Evolutionary conservation across 2,329 filamentous ascomycete species (phyloP).

Genomic region (Pseudogymnoascus sp.): DNA sequence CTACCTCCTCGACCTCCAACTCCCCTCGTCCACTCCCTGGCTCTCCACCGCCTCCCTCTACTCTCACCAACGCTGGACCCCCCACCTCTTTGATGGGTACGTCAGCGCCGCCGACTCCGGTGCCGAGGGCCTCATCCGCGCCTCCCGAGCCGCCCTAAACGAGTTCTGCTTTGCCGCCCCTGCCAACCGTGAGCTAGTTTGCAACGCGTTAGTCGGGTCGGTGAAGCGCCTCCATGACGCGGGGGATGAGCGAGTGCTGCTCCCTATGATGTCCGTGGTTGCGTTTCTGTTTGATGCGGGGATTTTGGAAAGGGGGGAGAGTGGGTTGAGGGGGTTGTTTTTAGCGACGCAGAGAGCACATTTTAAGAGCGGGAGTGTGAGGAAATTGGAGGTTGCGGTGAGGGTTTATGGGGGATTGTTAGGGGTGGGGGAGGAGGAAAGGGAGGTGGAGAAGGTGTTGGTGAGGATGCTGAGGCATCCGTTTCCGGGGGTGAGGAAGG

Average conservation of each 20-base stretch:
- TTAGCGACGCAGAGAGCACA: constrained; percentile 57
- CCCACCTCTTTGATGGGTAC: constrained; percentile 53
- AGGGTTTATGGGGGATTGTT: constrained; percentile 70
- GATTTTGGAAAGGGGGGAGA: constrained; percentile 35
- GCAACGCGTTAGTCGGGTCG: constrained; percentile 46
- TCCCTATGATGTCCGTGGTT: constrained; percentile 69
- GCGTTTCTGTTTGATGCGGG: constrained; percentile 67
- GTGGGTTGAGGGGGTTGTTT: constrained; percentile 20
- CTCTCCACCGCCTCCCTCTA: neutral
- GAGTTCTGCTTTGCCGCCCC: constrained; percentile 37
- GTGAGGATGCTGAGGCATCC: constrained; percentile 70
- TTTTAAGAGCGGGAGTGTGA: constrained; percentile 74
- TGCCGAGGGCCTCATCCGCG: constrained; percentile 66
- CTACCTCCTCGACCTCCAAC: neutral
- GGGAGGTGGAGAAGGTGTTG: constrained; percentile 56
- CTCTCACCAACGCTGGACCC: neutral
- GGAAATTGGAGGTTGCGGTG: constrained; percentile 72
- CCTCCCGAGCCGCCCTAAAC: constrained; percentile 58
- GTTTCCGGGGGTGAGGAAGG: constrained; percentile 64
- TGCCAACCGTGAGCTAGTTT: constrained; percentile 35
- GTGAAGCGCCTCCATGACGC: constrained; percentile 40
- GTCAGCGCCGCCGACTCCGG: constrained; percentile 71
- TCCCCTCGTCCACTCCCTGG: neutral
- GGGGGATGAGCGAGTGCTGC: constrained; percentile 57
- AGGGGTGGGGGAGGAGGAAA: constrained; percentile 22